Percentiles rank a stretch among this genome's conserved stretches.
Conservation (phyloP, 257 asterid species). For the Nyctanthes arbortristis region DNA sequence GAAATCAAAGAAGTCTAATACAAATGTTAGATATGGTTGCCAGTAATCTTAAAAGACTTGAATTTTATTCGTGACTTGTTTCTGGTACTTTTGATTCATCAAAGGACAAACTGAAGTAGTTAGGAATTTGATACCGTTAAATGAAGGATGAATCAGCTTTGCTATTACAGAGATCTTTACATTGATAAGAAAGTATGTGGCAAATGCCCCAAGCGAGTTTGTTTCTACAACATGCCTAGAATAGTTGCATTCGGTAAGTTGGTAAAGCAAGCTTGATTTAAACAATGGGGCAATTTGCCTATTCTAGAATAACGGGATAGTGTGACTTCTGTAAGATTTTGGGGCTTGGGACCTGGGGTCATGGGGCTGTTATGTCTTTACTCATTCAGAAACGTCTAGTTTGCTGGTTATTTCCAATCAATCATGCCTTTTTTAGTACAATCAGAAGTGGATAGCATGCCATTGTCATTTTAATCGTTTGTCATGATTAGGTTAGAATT, state of each 20-base stretch:
- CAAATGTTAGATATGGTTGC: not conserved
- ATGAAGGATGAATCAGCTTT: not conserved
- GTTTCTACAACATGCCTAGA: not conserved
- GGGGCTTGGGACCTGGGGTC: too few relatives aligned
- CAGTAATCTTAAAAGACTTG: not conserved
- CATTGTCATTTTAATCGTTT: too few relatives aligned
- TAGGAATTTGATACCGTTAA: not conserved
- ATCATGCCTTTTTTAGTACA: not conserved
- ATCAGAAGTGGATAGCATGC: too few relatives aligned
- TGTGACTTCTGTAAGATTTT: too few relatives aligned
- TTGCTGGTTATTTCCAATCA: not conserved
- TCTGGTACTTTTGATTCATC: not conserved
- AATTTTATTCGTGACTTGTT: not conserved
- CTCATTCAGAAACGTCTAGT: not conserved
- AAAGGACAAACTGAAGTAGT: not conserved
- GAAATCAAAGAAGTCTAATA: not conserved
- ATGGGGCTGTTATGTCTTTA: not conserved
- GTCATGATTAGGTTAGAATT: slow-evolving; percentile 66
- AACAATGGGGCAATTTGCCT: not conserved
- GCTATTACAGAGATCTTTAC: not conserved
- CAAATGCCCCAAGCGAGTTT: not conserved
- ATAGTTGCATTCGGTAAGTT: not conserved
- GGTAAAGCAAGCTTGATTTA: not conserved
- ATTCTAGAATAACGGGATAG: not conserved
- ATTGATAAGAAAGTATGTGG: not conserved